Conservation (phyloP, 805 yeast genomes). For the Saccharomycopsis microspora region DNA sequence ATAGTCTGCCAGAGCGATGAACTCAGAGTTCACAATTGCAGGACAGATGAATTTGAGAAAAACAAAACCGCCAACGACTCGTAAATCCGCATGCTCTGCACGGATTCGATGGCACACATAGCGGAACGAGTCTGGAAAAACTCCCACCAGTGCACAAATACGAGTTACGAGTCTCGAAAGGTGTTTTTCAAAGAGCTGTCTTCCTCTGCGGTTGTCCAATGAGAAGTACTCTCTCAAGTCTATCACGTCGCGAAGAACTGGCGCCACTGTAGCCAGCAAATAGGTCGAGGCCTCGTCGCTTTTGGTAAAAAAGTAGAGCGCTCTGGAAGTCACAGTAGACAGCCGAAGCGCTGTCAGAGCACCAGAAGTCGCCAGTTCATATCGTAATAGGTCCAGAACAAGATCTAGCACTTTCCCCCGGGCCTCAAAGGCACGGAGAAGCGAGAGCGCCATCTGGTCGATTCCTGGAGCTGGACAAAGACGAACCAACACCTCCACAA, state of each 20-base stretch:
- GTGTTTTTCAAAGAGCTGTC: constrained; percentile 35
- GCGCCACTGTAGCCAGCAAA: constrained; percentile 39
- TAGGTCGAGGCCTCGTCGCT: constrained; percentile 42
- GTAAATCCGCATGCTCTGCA: constrained; percentile 23
- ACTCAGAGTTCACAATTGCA: constrained; percentile 55
- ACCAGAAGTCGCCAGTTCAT: constrained; percentile 14
- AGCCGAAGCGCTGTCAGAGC: constrained; percentile 48
- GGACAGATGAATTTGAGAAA: constrained; percentile 85
- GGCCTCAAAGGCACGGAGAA: constrained; percentile 1
- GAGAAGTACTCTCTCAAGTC: constrained; percentile 47
- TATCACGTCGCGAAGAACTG: constrained; percentile 43
- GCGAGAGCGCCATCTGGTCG: constrained; percentile 10
- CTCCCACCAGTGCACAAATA: constrained; percentile 37
- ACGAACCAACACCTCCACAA: constrained; percentile 29
- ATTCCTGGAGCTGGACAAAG: constrained; percentile 4
- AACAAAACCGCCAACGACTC: constrained; percentile 72
- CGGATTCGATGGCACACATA: constrained; percentile 57
- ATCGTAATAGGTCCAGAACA: constrained; percentile 5
- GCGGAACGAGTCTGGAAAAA: constrained; percentile 62
- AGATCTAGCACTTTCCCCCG: constrained; percentile 4
- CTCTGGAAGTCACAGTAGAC: constrained; percentile 71
- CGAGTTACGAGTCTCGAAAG: constrained; percentile 43
- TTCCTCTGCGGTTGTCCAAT: constrained; percentile 37
- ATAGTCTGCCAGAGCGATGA: neutral
- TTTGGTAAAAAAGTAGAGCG: constrained; percentile 60